Percentiles rank a stretch among this genome's conserved stretches.
phyloP scores from a whole-genome alignment of 805 yeast species.

The Blastobotrys robertii region DNA sequence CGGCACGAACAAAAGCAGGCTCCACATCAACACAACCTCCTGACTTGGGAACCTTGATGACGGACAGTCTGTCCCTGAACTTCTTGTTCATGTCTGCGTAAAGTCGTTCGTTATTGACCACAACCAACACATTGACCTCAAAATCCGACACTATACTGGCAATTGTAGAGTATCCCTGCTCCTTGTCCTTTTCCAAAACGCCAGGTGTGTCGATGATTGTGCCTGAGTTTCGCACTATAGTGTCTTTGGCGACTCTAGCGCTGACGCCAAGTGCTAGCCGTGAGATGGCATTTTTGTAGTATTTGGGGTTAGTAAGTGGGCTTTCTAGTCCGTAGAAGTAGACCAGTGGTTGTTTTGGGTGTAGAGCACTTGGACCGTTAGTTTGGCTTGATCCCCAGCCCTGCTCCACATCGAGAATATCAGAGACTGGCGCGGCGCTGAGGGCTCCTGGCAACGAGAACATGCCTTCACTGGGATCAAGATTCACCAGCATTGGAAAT shows the following conservation, averaged over 20 bases:
- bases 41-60: conserved; percentile 57
- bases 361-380: conserved; percentile 38
- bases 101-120: conserved; percentile 68
- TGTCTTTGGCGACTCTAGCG: conserved; percentile 43
- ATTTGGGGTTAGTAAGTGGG: conserved; percentile 44
- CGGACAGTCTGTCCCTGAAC: conserved; percentile 24
- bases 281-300: conserved; percentile 41
- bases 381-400: conserved; percentile 72
- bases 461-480: conserved; percentile 66
- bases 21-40: conserved; percentile 73
- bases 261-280: conserved; percentile 40
- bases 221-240: conserved; percentile 38
- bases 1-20: conserved; percentile 54
- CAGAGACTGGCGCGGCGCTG: conserved; percentile 76
- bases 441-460: conserved; percentile 75
- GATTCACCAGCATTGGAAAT: conserved; percentile 64
- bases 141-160: conserved; percentile 52
- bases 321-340: conserved; percentile 66
- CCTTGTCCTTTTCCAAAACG: conserved; percentile 13
- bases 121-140: conserved; percentile 49
- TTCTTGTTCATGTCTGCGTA: conserved; percentile 51
- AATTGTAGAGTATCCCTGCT: conserved; percentile 32
- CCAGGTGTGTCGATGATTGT: conserved; percentile 69
- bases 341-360: conserved; percentile 85
- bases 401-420: conserved; percentile 61